Conservation (phyloP, 202 grass and related monocot species). For the Digitaria exilis region DNA sequence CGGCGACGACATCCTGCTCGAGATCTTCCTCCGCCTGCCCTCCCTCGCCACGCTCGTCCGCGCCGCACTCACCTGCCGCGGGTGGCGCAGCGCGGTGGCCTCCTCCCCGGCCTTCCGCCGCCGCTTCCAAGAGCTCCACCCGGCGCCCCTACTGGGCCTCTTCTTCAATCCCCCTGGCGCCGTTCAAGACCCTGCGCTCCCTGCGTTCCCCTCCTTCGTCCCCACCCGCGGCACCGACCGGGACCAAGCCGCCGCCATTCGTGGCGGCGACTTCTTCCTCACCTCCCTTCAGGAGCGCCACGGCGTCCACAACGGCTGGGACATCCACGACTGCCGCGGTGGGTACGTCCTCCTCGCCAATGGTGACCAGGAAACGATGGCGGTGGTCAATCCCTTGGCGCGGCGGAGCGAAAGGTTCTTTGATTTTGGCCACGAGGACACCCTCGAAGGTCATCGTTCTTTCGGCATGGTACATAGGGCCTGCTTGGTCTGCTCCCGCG, state of each 20-base stretch:
- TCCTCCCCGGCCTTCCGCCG: conserved; percentile 22
- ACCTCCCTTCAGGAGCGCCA: neutral
- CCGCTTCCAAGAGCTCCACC: conserved; percentile 17
- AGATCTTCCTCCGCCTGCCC: conserved; percentile 34
- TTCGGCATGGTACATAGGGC: neutral
- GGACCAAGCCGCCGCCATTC: neutral
- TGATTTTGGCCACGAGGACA: neutral
- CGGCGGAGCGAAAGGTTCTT: neutral
- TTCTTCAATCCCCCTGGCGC: neutral
- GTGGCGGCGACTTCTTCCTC: conserved; percentile 14
- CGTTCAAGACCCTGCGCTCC: neutral
- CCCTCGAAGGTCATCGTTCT: neutral
- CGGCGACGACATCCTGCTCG: conserved; percentile 11
- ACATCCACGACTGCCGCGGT: conserved; percentile 6
- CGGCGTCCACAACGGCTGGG: neutral
- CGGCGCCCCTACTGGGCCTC: conserved; percentile 22
- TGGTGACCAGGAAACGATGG: neutral
- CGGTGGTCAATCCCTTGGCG: neutral
- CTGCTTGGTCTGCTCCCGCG: neutral
- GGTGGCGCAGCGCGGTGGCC: conserved; percentile 23
- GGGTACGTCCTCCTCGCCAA: neutral
- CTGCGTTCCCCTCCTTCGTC: neutral
- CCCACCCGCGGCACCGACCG: neutral
- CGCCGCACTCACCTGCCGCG: conserved; percentile 9
- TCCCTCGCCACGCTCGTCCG: conserved; percentile 25